Evolutionary conservation across 192 early-diverging fungal genomes (phyloP).

Genomic region (Umbelopsis sp.): DNA sequence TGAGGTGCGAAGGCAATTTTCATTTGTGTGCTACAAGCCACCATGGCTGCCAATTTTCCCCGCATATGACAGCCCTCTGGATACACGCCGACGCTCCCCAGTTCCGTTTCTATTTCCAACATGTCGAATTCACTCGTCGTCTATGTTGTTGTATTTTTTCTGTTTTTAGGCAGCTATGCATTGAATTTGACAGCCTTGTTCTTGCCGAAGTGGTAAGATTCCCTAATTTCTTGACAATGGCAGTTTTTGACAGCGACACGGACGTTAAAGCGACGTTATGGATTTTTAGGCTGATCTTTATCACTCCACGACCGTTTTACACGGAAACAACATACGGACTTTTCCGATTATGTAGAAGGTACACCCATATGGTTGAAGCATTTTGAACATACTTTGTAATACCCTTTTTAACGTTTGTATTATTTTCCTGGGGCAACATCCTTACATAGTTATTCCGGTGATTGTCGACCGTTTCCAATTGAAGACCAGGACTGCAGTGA

Average conservation of each 20-base stretch:
- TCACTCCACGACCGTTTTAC: conserved; percentile 33
- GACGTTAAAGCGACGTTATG: not conserved
- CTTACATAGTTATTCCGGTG: conserved; percentile 27
- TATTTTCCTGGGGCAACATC: not conserved
- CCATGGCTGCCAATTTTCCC: not conserved
- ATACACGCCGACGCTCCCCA: not conserved
- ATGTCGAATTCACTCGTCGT: conserved; percentile 27
- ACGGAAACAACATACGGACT: conserved; percentile 37
- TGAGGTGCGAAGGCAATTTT: not conserved
- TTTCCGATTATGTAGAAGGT: conserved; percentile 33
- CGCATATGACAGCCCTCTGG: not conserved
- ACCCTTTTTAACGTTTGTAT: not conserved
- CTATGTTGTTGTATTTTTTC: conserved; percentile 31
- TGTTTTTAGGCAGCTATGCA: conserved; percentile 27
- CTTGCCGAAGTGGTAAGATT: conserved; percentile 36
- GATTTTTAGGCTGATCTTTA: conserved; percentile 34
- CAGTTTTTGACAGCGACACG: not conserved
- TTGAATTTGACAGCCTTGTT: conserved; percentile 26
- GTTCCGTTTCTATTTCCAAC: not conserved
- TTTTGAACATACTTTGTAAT: not conserved
- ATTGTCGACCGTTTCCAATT: conserved; percentile 37
- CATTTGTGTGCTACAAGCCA: not conserved
- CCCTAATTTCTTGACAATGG: not conserved
- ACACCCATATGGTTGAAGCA: not conserved
- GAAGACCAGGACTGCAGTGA: conserved; percentile 30